Evolutionary conservation across 495 filamentous ascomycete species (phyloP).

Genomic region (Stereocaulon alpinum): DNA sequence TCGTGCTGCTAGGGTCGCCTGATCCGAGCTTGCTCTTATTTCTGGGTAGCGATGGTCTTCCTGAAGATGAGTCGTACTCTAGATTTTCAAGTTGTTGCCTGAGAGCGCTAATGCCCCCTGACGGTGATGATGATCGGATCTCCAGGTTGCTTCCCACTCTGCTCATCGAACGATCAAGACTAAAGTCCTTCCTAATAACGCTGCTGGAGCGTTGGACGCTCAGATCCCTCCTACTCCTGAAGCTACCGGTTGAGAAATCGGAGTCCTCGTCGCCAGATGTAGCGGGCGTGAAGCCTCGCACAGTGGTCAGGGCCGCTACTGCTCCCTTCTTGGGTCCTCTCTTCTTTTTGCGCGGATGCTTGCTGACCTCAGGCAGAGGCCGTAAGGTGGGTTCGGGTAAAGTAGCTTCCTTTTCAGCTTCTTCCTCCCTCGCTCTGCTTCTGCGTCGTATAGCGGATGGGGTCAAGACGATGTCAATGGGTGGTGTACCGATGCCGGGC

Average conservation of each 20-base stretch:
- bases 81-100: slow-evolving; percentile 67
- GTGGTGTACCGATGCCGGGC: slow-evolving; percentile 27
- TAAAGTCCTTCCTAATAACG: slow-evolving; percentile 27
- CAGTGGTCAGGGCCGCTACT: slow-evolving; percentile 56
- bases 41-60: slow-evolving; percentile 18
- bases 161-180: background rate
- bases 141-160: slow-evolving; percentile 38
- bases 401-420: slow-evolving; percentile 1
- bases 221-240: slow-evolving; percentile 29
- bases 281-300: slow-evolving; percentile 80
- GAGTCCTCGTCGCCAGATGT: slow-evolving; percentile 79
- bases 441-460: slow-evolving; percentile 4
- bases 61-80: slow-evolving; percentile 38
- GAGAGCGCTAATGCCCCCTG: slow-evolving; percentile 66
- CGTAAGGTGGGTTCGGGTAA: slow-evolving; percentile 7
- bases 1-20: slow-evolving; percentile 40
- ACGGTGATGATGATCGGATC: slow-evolving; percentile 46
- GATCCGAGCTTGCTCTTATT: slow-evolving; percentile 31
- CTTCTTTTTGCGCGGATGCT: slow-evolving; percentile 34
- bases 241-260: slow-evolving; percentile 49
- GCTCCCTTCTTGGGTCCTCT: slow-evolving; percentile 39
- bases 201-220: slow-evolving; percentile 26
- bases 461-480: slow-evolving; percentile 20
- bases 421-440: slow-evolving; percentile 11
- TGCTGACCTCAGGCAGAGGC: slow-evolving; percentile 1